These are phyloP conservation scores for Pyrenophora teres DNA, from an alignment of 2,329 filamentous ascomycete species.

Conservation along the genomic window DNA sequence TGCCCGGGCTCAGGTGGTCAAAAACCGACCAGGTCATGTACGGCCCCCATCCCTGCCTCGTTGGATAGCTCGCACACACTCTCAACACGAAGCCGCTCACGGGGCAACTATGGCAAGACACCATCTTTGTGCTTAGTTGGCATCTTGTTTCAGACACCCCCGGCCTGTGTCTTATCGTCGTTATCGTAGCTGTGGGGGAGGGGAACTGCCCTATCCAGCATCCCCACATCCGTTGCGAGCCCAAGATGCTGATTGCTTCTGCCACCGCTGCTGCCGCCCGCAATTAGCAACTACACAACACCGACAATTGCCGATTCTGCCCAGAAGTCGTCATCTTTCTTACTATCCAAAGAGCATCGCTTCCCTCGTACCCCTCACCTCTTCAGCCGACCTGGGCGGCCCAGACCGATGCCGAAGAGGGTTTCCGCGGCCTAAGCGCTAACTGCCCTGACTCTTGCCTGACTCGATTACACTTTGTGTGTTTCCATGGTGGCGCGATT, in stretches of 20 bases:
- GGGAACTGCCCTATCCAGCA: conserved; percentile 11
- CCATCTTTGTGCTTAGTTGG: conserved; percentile 27
- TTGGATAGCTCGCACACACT: conserved; percentile 2
- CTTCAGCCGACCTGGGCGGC: conserved; percentile 13
- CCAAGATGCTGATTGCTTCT: conserved; percentile 9
- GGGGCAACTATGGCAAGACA: conserved; percentile 31
- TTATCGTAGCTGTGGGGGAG: conserved; percentile 32
- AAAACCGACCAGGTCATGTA: conserved; percentile 23
- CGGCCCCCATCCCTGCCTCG: conserved; percentile 7
- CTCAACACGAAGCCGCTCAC: conserved; percentile 29
- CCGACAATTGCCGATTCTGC: conserved; percentile 25
- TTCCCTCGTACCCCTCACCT: conserved; percentile 24
- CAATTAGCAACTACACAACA: conserved; percentile 3
- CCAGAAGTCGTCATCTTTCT: conserved; percentile 3
- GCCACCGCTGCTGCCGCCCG: conserved; percentile 19
- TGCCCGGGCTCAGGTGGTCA: conserved; percentile 31
- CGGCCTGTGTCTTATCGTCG: conserved; percentile 24
- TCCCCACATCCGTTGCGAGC: conserved; percentile 10
- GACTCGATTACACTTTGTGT: conserved; percentile 2
- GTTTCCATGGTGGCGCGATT: conserved; percentile 1
- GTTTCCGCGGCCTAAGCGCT: conserved; percentile 3
- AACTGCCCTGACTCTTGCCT: conserved; percentile 3
- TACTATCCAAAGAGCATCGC: conserved; percentile 6
- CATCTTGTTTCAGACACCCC: conserved; percentile 15
- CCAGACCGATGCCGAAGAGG: conserved; percentile 14